Base-by-base conservation (phyloP, 2,329 filamentous ascomycete genomes). In the Helminthosporium solani region DNA sequence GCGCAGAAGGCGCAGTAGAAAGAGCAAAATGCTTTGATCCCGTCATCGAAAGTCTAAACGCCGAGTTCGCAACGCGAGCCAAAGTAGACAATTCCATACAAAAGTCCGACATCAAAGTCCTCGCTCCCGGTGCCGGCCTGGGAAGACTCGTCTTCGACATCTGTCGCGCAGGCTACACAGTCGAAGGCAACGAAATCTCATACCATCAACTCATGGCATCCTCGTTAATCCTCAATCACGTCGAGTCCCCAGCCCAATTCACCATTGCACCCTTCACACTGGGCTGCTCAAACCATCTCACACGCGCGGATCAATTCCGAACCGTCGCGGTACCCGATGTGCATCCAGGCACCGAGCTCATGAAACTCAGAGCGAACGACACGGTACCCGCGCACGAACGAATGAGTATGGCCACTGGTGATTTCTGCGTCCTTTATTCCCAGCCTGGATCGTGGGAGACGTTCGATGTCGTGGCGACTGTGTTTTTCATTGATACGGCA, bases 401-500 rank as follows among this genome's bases (percentile, higher is more conserved):
- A 27, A 96, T 99, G 90, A 84, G 83, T 63, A 97, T 99, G 92
- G 86, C 86, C 18, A 88, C 91, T 0, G 90, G 90, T 3, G 94
- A 99, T 67, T 99, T 99, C 63, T 81, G 95, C 46, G 86, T 90
- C n/a, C 71, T 91, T 1, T 99, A 99, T 67, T 80, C 78, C 20
- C 78, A 85, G 47, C 75, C 80, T 1, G 78, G 80, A 0, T 81
- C 88, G 57, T 70, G 73, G 7, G 78, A 78, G 0, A 61, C 70
- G 0, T 97, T 90, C 68, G 85, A 96, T 61, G 90, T 86, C 1
- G 89, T 97, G 2, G 84, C 88, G 0, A 89, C 87, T 2, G 88
- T 96, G 9, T 99, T 97, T 74, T 99, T 99, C 74, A 86, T 99
- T 47, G 95, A 99, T 68, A 99, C 94, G 1, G 94, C 94, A 2